A percentile compares a stretch with the other conserved stretches of the same genome.
These are phyloP conservation scores for Choanephora cucurbitarum DNA, from an alignment of 371 early-diverging fungal genomes.

Conservation along the genomic window DNA sequence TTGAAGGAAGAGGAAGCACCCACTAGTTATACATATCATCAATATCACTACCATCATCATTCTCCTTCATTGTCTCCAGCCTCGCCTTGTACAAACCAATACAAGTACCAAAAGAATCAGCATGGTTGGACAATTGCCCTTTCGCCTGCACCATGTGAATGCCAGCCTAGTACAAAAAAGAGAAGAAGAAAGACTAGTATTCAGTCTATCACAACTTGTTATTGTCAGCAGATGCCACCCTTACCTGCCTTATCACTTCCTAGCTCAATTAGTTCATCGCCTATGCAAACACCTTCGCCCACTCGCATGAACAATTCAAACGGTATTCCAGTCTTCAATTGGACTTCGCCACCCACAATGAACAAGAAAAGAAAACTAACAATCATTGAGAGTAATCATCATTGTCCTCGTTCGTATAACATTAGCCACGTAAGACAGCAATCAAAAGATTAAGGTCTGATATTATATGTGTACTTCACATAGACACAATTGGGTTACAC, in stretches of 20 bases:
- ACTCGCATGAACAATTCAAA: slow-evolving; percentile 19
- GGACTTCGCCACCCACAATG: slow-evolving; percentile 12
- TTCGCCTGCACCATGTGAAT: slow-evolving; percentile 20
- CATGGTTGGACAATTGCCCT: slow-evolving; percentile 12
- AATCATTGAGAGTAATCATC: neutral
- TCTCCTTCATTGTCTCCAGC: slow-evolving; percentile 3
- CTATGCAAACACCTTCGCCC: slow-evolving; percentile 50
- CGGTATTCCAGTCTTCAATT: slow-evolving; percentile 17
- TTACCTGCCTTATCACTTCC: slow-evolving; percentile 36
- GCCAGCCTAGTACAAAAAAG: slow-evolving; percentile 1
- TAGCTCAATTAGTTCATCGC: slow-evolving; percentile 44
- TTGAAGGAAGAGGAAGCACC: neutral
- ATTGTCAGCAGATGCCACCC: neutral
- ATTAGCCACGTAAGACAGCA: slow-evolving; percentile 27
- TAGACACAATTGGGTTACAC: too few species aligned
- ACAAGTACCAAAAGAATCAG: neutral
- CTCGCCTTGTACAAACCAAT: slow-evolving; percentile 5
- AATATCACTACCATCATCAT: slow-evolving; percentile 1
- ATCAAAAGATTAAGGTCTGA: slow-evolving; percentile 8
- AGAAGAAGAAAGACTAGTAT: slow-evolving; percentile 5
- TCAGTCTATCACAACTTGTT: neutral
- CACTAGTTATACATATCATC: neutral
- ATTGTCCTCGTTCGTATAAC: slow-evolving; percentile 10
- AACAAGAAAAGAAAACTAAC: slow-evolving; percentile 16
- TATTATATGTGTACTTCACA: slow-evolving; percentile 5